A percentile compares a stretch with the other conserved stretches of the same genome.
Evolutionary conservation across 495 filamentous ascomycete genomes (phyloP).

Genomic region (Pyrenopolyporus hunteri): DNA sequence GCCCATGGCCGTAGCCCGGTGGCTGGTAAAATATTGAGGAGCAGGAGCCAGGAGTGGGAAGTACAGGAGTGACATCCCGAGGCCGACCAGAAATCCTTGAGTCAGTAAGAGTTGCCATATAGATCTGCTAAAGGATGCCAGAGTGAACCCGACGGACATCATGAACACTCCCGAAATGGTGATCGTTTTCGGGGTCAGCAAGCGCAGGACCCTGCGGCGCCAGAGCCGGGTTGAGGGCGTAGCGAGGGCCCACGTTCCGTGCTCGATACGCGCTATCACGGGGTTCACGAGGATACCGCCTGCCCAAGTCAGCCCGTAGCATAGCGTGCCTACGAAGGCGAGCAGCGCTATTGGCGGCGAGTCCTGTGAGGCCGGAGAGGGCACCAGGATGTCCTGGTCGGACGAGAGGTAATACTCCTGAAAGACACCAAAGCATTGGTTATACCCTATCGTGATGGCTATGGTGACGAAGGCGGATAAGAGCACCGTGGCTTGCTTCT

Average conservation of each 20-base stretch:
- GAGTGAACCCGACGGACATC: slow-evolving; percentile 45
- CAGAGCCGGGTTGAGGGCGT: slow-evolving; percentile 31
- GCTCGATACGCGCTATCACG: slow-evolving; percentile 50
- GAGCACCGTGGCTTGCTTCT: slow-evolving; percentile 53
- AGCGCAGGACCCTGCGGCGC: slow-evolving; percentile 34
- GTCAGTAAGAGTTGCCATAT: slow-evolving; percentile 57
- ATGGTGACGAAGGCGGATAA: slow-evolving; percentile 52
- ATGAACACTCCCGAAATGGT: slow-evolving; percentile 45
- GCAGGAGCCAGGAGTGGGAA: slow-evolving; percentile 55
- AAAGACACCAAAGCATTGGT: slow-evolving; percentile 56
- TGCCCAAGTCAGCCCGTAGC: slow-evolving; percentile 56
- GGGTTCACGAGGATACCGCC: slow-evolving; percentile 57
- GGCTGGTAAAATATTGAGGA: slow-evolving; percentile 56
- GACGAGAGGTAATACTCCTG: slow-evolving; percentile 56
- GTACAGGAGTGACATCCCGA: slow-evolving; percentile 57
- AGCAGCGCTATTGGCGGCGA: slow-evolving; percentile 49
- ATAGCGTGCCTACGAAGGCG: slow-evolving; percentile 58
- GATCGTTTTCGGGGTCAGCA: slow-evolving; percentile 37
- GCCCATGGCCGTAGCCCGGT: slow-evolving; percentile 57
- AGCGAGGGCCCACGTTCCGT: slow-evolving; percentile 32
- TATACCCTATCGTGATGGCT: slow-evolving; percentile 57
- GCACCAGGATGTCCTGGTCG: slow-evolving; percentile 44
- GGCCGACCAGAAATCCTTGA: slow-evolving; percentile 54
- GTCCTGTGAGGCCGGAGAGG: slow-evolving; percentile 37
- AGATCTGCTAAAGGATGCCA: slow-evolving; percentile 45